phyloP scores from a whole-genome alignment of 768 basidiomycete species.

The Serendipita sp. region DNA sequence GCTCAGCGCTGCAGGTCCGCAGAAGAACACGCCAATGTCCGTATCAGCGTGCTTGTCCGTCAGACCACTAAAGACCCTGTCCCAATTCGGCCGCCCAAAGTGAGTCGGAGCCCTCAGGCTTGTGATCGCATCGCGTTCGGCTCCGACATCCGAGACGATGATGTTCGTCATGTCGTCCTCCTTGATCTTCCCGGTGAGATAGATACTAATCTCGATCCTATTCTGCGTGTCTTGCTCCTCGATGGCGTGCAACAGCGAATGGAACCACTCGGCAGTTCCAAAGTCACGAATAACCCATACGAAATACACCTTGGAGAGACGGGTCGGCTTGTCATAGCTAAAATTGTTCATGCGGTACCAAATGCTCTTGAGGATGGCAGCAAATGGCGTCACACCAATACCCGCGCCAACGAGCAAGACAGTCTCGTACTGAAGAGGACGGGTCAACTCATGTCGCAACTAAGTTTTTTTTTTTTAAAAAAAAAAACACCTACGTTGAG shows the following conservation, averaged over 20 bases:
- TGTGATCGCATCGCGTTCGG: conserved; percentile 84
- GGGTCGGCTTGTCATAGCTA: conserved; percentile 54
- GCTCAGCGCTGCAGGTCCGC: conserved; percentile 62
- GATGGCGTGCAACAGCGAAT: conserved; percentile 80
- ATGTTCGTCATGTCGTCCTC: conserved; percentile 93
- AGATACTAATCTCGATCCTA: conserved; percentile 85
- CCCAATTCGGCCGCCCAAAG: conserved; percentile 83
- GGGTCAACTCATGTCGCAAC: not conserved
- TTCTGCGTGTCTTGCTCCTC: conserved; percentile 82
- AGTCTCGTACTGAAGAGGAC: conserved; percentile 44
- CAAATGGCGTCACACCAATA: conserved; percentile 94
- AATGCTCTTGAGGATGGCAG: conserved; percentile 82
- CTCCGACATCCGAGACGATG: conserved; percentile 78
- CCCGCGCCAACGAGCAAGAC: conserved; percentile 83
- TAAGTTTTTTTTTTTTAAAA: not conserved
- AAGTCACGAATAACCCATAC: conserved; percentile 95
- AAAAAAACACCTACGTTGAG: conserved; percentile 31
- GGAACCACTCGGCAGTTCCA: conserved; percentile 84
- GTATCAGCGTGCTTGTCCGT: conserved; percentile 73
- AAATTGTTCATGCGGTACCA: conserved; percentile 96
- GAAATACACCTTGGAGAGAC: conserved; percentile 83
- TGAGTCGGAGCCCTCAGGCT: conserved; percentile 81
- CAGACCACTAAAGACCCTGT: conserved; percentile 55
- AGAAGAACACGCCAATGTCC: conserved; percentile 89
- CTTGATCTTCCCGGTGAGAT: conserved; percentile 80